Percentiles rank a stretch among this genome's conserved stretches.
phyloP scores from a whole-genome alignment of 2,329 filamentous ascomycete species.

The Pestalotiopsis sp. region DNA sequence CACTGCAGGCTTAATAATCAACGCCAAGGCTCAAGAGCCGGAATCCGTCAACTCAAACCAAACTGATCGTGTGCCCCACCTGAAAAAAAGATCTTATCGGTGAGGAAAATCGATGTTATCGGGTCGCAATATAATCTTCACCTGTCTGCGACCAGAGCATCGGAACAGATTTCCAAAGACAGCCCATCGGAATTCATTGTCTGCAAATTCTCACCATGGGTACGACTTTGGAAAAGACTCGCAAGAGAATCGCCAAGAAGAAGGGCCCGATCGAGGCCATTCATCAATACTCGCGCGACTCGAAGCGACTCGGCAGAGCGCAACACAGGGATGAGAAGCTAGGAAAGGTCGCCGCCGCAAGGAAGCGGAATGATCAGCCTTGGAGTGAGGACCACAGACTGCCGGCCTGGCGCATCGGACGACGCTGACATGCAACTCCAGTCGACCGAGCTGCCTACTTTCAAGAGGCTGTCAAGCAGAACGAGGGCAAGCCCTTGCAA shows the following conservation, averaged over 20 bases:
- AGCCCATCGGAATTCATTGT: neutral
- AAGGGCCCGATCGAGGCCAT: constrained; percentile 72
- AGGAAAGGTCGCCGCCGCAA: constrained; percentile 68
- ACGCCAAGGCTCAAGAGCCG: neutral
- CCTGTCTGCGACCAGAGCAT: neutral
- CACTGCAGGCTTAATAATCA: neutral
- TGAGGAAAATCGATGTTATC: neutral
- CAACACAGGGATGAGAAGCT: constrained; percentile 82
- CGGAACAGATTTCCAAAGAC: no score
- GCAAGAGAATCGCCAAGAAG: constrained; percentile 91
- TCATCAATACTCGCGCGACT: constrained; percentile 88
- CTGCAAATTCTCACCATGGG: constrained; percentile 62
- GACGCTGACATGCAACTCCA: constrained; percentile 31
- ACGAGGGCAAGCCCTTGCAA: constrained; percentile 51
- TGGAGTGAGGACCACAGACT: constrained; percentile 56
- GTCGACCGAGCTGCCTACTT: constrained; percentile 73
- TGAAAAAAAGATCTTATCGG: constrained; percentile 7
- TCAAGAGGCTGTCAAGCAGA: constrained; percentile 63
- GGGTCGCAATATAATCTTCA: neutral
- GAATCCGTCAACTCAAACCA: neutral
- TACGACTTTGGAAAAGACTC: constrained; percentile 77
- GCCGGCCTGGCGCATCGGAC: neutral
- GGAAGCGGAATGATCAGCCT: constrained; percentile 74
- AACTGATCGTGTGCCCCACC: constrained; percentile 3
- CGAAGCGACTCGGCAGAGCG: constrained; percentile 78